Evolutionary conservation across 306 rosid genomes (phyloP), one percentile per base, ranked within the genome.

Genomic region (Trifolium repens): DNA sequence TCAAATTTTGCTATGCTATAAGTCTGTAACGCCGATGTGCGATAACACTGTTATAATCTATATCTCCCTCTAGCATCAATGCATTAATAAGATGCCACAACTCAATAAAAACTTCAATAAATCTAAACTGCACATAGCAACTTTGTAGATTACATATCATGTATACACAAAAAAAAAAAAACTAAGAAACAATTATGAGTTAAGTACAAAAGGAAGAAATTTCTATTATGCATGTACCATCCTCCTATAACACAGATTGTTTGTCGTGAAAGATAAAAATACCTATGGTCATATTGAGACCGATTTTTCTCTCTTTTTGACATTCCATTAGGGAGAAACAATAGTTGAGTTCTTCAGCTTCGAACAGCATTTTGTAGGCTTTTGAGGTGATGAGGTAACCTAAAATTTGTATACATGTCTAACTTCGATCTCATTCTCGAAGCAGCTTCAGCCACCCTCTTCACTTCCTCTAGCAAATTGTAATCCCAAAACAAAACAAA

Each of bases 371-470:
- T 35, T 12, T 79, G 83, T 17, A 96, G 81, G 75, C 74, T 72
- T 74, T 53, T 80, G 55, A 92, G 96, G 69, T 67, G 46, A 82
- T 32, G 9, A 10, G 99, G 96, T 12, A 90, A 78, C 80, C 62
- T 86, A 69, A 54, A 85, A 68, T 70, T 32, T 69, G 85, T n/a
- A 76, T 82, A 68, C 13, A 81, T 61, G 12, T 96, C 87, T 75
- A 92, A 74, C 70, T 87, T 90, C 69, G 69, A 81, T 85, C 97
- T 89, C 78, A 66, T 76, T 72, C 96, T 86, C 60, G 83, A 87
- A 78, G 99, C 87, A 66, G 93, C 89, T 77, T 94, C 98, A 72
- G 97, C 84, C 75, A 84, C 88, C 83, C 97, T 90, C 88, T 90
- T 94, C 77, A 82, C 80, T 74, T 94, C 96, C 89, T 94, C 98